A percentile compares a stretch with the other conserved stretches of the same genome.
Conservation (phyloP, 306 rosid genomes). For the Inga oerstediana region DNA sequence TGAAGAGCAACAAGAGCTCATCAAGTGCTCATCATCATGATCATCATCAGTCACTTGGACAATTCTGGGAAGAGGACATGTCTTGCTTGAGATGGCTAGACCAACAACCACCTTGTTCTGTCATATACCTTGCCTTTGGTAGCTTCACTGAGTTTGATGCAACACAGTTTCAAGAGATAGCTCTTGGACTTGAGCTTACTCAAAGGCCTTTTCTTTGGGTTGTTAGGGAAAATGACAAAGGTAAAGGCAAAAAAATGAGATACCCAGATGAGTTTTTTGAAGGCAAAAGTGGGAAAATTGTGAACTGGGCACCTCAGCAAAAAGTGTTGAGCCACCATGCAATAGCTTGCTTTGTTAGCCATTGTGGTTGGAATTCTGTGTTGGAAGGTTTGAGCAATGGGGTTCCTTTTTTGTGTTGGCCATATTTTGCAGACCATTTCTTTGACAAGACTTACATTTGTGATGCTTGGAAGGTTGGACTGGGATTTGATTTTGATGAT, state of each 20-base stretch:
- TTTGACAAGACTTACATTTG: background rate
- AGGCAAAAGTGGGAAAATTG: background rate
- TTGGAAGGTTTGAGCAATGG: background rate
- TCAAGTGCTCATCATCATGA: background rate
- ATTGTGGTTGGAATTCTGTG: background rate
- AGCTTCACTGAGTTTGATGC: background rate
- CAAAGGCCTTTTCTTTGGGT: conserved; percentile 37
- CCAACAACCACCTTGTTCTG: background rate
- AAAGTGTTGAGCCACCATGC: background rate
- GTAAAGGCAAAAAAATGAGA: background rate
- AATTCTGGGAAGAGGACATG: background rate
- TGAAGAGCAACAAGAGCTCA: background rate
- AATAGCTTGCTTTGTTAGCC: background rate
- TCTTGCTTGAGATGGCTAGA: background rate
- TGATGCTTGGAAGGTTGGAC: background rate
- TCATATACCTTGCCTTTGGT: background rate
- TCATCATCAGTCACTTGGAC: background rate
- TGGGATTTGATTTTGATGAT: background rate
- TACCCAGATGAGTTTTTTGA: background rate
- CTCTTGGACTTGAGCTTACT: background rate
- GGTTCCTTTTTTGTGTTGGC: background rate
- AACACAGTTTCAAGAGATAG: background rate
- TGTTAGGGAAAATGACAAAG: background rate
- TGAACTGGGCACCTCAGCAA: background rate
- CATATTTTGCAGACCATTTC: background rate